Evolutionary conservation across 805 yeast species (phyloP), one percentile per base, ranked within the genome.

Genomic region (Grigorovia jiainica): DNA sequence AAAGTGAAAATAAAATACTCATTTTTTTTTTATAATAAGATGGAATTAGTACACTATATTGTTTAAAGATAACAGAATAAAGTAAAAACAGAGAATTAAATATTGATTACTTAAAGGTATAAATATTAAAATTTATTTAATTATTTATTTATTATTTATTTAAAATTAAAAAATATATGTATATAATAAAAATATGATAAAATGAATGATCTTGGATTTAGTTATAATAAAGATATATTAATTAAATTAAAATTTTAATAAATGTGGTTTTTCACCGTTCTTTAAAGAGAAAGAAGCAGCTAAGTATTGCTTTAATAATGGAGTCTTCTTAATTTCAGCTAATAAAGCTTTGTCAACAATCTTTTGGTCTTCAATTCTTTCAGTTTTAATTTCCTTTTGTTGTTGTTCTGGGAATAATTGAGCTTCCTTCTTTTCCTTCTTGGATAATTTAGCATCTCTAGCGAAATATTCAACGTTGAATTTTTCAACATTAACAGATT

Each of bases 231-330:
- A n/a, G n/a, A 27, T 27, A 27, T 27, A 27, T 27, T 13, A 27
- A 27, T 27, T 27, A 27, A 39, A 60, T 82, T 87, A 89, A 75
- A 90, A 89, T 78, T 84, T 86, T 81, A 90, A 84, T 68, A 83
- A 81, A 75, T 89, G 97, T 64, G 97, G 97, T 73, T 76, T 86
- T 79, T 89, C 97, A 72, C 97, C 97, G 74, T 77, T 79, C 83
- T 86, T 87, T 73, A 90, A 80, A 60, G 95, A 82, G 87, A 89
- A 89, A 56, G 94, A 75, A 60, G 95, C 68, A 58, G 95, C 80
- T 67, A 89, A 79, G 84, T 89, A 89, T 75, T 87, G 94, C 75
- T 86, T 85, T 70, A 89, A 82, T 68, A 86, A 78, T 68, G 96
- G 94, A 63, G 95, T 87, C 78, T 87, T 84, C 82, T 87, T 87